Base-by-base conservation (phyloP, 495 filamentous ascomycete genomes). In the Podospora didyma region DNA sequence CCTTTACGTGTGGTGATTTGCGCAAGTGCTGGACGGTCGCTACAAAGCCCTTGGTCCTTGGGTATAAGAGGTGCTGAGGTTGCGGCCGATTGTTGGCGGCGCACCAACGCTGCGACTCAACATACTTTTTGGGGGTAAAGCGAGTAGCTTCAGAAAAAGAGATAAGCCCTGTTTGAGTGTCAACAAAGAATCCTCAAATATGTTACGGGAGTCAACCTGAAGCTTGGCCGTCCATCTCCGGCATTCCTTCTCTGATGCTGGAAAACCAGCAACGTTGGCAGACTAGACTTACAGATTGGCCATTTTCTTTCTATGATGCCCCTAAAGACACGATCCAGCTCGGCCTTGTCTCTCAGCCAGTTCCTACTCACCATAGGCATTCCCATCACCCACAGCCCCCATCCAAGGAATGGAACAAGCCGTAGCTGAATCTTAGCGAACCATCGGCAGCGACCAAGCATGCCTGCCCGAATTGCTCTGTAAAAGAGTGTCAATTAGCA, bases 331-430 rank as follows among this genome's bases (percentile, higher is more conserved):
- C 73, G 67, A 37, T 79, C 75, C 58, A 84, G 66, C 70, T 83
- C 81, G 17, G 52, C 68, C 64, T 74, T 69, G 64, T 85, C 80
- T 53, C 62, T 70, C 60, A 68, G 69, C 82, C 82, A 84, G 50
- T 81, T 74, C 54, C 82, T 65, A 56, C 72, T 79, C 17, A 84
- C 79, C 70, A 82, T 71, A 3, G 81, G 82, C 77, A 85, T 82
- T 5, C 81, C 79, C 71, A 85, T 80, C 12, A 79, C 82, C 75
- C 80, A 82, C 23, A 86, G 73, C 3, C 78, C 81, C 82, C 80
- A 84, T 3, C 82, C 82, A 2, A 84, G 65, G 42, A 84, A 79
- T 34, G 82, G 81, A 19, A 85, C 79, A 69, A 73, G 71, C 23
- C 73, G 68, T 46, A 84, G 68, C 62, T 81, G 72, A 46, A 74